phyloP scores from a whole-genome alignment of 257 asterid species.

The Solanum bukasovii region DNA sequence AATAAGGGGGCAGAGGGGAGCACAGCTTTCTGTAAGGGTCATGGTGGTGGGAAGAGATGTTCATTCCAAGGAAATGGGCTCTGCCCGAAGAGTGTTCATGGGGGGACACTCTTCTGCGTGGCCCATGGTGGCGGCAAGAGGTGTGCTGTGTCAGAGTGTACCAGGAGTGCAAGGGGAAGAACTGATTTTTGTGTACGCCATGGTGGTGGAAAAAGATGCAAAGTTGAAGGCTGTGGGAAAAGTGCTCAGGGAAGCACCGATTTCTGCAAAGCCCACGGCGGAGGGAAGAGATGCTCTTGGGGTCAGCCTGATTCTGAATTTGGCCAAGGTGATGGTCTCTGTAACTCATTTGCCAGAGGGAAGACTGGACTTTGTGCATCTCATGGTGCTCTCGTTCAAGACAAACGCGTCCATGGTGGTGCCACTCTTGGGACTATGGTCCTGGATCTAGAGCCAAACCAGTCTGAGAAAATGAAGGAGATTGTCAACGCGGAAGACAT shows the following conservation, averaged over 20 bases:
- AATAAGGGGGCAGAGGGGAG: slow-evolving; percentile 92
- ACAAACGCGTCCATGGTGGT: slow-evolving; percentile 80
- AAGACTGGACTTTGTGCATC: slow-evolving; percentile 66
- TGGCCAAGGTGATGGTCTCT: slow-evolving; percentile 52
- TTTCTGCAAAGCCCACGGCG: slow-evolving; percentile 95
- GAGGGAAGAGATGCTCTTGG: slow-evolving; percentile 89
- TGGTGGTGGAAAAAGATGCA: slow-evolving; percentile 95
- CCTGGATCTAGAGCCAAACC: slow-evolving; percentile 25
- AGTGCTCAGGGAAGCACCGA: slow-evolving; percentile 98
- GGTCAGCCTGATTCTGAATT: slow-evolving; percentile 63
- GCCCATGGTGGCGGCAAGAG: slow-evolving; percentile 97
- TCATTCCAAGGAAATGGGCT: slow-evolving; percentile 67
- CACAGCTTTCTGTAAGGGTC: slow-evolving; percentile 88
- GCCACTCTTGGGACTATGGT: slow-evolving; percentile 41
- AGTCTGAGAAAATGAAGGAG: slow-evolving; percentile 26
- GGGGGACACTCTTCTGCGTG: slow-evolving; percentile 80
- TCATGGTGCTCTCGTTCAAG: slow-evolving; percentile 73
- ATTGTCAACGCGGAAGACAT: slow-evolving; percentile 17
- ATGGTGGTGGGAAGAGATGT: slow-evolving; percentile 92
- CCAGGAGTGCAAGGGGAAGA: slow-evolving; percentile 91
- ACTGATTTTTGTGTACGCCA: slow-evolving; percentile 86
- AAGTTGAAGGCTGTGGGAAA: slow-evolving; percentile 67
- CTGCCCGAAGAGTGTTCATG: slow-evolving; percentile 94
- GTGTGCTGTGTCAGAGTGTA: slow-evolving; percentile 66
- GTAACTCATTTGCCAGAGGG: slow-evolving; percentile 66